Evolutionary conservation across 257 asterid genomes (phyloP).

Genomic region (Marsdenia floribunda): DNA sequence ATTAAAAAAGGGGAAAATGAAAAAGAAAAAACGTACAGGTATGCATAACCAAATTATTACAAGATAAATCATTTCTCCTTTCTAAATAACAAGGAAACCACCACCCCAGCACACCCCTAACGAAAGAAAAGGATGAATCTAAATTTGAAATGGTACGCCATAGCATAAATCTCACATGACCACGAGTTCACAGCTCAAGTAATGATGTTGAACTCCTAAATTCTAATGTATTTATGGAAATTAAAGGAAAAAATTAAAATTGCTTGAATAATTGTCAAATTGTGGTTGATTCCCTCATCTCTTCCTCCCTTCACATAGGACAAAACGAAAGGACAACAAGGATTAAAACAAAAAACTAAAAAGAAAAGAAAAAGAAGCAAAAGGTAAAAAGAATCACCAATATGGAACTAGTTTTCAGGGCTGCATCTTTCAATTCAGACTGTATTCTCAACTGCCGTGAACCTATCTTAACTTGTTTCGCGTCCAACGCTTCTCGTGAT

Average conservation of each 20-base stretch:
- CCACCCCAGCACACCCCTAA: background rate
- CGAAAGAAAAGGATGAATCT: background rate
- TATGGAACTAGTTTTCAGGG: slow-evolving; percentile 57
- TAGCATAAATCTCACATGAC: background rate
- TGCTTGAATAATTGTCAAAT: too few relatives aligned
- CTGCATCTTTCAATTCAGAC: slow-evolving; percentile 55
- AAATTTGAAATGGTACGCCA: background rate
- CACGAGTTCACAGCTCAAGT: background rate
- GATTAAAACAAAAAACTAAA: background rate
- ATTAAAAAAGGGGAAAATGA: background rate
- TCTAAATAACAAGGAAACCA: background rate
- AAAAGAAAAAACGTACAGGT: background rate
- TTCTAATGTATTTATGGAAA: background rate
- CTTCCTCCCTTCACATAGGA: background rate
- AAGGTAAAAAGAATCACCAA: slow-evolving; percentile 41
- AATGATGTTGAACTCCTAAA: background rate
- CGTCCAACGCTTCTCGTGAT: slow-evolving; percentile 76
- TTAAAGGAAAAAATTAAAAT: background rate
- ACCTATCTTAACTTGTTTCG: slow-evolving; percentile 51
- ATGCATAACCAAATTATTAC: background rate
- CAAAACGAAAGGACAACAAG: background rate
- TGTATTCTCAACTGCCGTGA: slow-evolving; percentile 49
- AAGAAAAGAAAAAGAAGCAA: background rate
- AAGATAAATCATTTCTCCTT: background rate
- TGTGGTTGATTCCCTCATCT: background rate